Evolutionary conservation across 371 early-diverging fungal genomes (phyloP).

Genomic region (Mucor irregularis): DNA sequence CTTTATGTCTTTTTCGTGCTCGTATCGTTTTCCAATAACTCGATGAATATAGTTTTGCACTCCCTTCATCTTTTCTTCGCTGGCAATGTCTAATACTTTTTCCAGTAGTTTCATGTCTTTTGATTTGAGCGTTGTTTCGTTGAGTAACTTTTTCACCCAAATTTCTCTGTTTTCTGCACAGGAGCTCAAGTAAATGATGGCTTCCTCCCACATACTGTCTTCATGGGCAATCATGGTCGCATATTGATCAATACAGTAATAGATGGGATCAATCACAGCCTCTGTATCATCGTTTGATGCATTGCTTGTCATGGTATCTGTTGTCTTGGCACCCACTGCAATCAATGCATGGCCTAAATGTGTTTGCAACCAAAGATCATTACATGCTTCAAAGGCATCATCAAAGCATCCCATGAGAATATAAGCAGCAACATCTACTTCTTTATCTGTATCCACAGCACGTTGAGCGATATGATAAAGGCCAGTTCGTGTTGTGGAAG

Average conservation of each 20-base stretch:
- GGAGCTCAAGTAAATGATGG: conserved; percentile 22
- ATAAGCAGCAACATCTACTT: background rate
- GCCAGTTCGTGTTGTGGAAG: background rate
- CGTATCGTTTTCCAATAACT: conserved; percentile 21
- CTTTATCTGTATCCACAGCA: background rate
- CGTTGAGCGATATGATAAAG: background rate
- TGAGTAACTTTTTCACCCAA: conserved; percentile 29
- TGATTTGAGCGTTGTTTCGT: background rate
- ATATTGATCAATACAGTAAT: conserved; percentile 26
- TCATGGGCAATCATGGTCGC: conserved; percentile 19
- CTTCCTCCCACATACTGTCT: conserved; percentile 35
- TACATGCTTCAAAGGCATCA: conserved; percentile 4
- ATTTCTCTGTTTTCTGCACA: conserved; percentile 28
- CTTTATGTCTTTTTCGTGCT: conserved; percentile 7
- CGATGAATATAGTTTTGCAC: background rate
- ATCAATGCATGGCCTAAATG: conserved; percentile 22
- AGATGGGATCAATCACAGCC: conserved; percentile 27
- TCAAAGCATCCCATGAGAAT: conserved; percentile 13
- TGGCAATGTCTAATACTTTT: background rate
- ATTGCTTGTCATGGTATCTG: background rate
- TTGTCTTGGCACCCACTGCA: background rate
- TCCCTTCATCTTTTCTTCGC: background rate
- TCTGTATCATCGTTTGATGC: background rate
- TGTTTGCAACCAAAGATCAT: conserved; percentile 21
- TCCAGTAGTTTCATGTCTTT: background rate